A percentile compares a stretch with the other conserved stretches of the same genome.
Conservation (phyloP, 306 rosid genomes). For the Casuarina cunninghamiana region DNA sequence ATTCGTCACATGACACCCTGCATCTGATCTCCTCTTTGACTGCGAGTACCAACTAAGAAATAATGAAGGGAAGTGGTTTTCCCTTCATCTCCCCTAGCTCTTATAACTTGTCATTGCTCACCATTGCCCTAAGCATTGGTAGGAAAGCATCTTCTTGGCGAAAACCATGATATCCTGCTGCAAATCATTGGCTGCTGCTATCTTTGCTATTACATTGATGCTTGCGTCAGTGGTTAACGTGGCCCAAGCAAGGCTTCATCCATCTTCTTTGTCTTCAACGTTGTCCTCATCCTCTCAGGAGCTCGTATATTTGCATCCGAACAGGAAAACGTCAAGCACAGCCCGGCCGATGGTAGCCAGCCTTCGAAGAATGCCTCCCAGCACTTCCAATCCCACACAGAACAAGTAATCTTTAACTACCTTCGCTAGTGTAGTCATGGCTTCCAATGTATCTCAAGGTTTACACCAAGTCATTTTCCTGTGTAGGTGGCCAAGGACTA, state of each 20-base stretch:
- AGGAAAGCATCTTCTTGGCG: slow-evolving; percentile 48
- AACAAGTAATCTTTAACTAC: slow-evolving; percentile 55
- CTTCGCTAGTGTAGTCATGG: slow-evolving; percentile 16
- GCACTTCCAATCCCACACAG: slow-evolving; percentile 79
- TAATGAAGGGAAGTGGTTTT: neutral
- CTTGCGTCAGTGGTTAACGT: slow-evolving; percentile 31
- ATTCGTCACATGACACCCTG: slow-evolving; percentile 71
- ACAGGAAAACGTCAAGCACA: slow-evolving; percentile 30
- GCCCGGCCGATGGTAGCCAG: slow-evolving; percentile 36
- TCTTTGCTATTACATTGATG: slow-evolving; percentile 47
- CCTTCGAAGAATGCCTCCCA: slow-evolving; percentile 70
- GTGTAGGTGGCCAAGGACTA: slow-evolving; percentile 41
- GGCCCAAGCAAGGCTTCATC: slow-evolving; percentile 49
- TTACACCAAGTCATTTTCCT: slow-evolving; percentile 27
- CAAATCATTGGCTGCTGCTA: slow-evolving; percentile 41
- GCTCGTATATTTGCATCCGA: slow-evolving; percentile 9
- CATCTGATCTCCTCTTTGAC: slow-evolving; percentile 33
- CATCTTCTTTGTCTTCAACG: slow-evolving; percentile 37
- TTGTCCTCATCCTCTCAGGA: slow-evolving; percentile 29
- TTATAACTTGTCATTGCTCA: slow-evolving; percentile 34
- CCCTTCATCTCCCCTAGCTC: too few species aligned
- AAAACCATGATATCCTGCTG: slow-evolving; percentile 56
- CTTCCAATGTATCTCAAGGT: slow-evolving; percentile 22
- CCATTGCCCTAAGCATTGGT: slow-evolving; percentile 40
- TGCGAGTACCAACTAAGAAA: slow-evolving; percentile 18